Base-by-base conservation (phyloP, 1,284 basidiomycete genomes). In the Mixia osmundae region DNA sequence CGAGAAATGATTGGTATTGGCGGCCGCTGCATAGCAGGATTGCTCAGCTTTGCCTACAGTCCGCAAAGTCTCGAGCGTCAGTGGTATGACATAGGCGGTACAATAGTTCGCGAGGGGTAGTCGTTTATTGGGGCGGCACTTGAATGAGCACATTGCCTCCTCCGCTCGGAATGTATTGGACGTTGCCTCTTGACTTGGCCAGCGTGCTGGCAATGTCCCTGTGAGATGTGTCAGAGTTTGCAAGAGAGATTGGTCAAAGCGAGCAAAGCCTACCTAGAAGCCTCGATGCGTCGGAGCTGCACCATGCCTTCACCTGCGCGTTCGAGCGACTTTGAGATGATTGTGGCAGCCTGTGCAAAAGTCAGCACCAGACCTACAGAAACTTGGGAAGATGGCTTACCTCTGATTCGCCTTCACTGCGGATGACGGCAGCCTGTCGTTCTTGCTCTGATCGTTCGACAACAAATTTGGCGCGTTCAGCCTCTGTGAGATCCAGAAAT, bases 371-470 rank as follows among this genome's bases (percentile, higher is more conserved):
- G n/a, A n/a, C n/a, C n/a, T n/a, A n/a, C n/a, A n/a, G n/a, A n/a
- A n/a, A n/a, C n/a, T n/a, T n/a, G n/a, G n/a, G n/a, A n/a, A n/a
- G n/a, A n/a, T n/a, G n/a, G n/a, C n/a, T n/a, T n/a, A n/a, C n/a
- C n/a, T 97, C 87, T 3, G 89, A 89, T 62, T 99, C 89, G 43
- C 91, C 91, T 58, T 99, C 89, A 2, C 91, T 87, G 39, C 91
- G 72, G 45, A 99, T 94, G 45, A 99, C 87, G 5, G 82, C 75
- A 1, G 89, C 91, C 63, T 97, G 89, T 40, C 87, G 73, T 59
- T 97, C 91, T 75, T 99, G 91, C 57, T 97, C 89, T 24, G 91
- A 43, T 68, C 82, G 87, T 59, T 99, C 91, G 45, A 99, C 89
- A 47, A 97, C 79, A 58, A 97, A 97, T 60, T 91, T 95, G 44